These are phyloP conservation scores for Pharnaceum exiguum DNA, from an alignment of 148 eudicot species.

Conservation along the genomic window DNA sequence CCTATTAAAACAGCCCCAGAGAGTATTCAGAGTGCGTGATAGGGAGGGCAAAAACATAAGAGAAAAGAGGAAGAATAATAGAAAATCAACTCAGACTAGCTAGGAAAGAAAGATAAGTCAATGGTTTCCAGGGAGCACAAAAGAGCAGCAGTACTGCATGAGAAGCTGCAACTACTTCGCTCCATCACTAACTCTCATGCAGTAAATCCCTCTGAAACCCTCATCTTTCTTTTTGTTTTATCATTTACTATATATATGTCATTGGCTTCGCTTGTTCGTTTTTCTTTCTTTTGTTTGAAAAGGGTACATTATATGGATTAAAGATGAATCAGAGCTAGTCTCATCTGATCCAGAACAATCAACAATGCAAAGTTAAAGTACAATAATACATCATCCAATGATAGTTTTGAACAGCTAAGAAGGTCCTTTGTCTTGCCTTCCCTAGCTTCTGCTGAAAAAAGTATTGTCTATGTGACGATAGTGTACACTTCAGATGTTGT, in stretches of 20 bases:
- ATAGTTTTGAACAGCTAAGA: too few species aligned
- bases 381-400: too few species aligned
- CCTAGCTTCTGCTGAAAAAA: too few species aligned
- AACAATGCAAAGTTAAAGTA: too few species aligned
- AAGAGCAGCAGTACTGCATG: conserved; percentile 63
- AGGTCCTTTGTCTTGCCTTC: too few species aligned
- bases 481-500: too few species aligned
- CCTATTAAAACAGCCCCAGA: conserved; percentile 30
- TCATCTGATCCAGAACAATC: too few species aligned
- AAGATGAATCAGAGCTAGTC: too few species aligned
- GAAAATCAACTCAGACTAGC: not conserved
- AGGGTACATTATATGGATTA: too few species aligned
- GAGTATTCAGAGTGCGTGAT: conserved; percentile 19
- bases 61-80: not conserved
- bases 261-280: not conserved
- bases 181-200: conserved; percentile 93
- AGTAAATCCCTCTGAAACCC: conserved; percentile 33
- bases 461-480: too few species aligned
- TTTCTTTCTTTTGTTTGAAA: not conserved
- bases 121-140: conserved; percentile 81
- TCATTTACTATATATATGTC: not conserved
- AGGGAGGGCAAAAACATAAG: conserved; percentile 13
- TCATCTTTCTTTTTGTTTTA: conserved; percentile 1
- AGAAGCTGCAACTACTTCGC: conserved; percentile 91
- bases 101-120: not conserved